These are phyloP conservation scores for Volvox carteri DNA, from an alignment of 163 green algal genomes.

Conservation along the genomic window DNA sequence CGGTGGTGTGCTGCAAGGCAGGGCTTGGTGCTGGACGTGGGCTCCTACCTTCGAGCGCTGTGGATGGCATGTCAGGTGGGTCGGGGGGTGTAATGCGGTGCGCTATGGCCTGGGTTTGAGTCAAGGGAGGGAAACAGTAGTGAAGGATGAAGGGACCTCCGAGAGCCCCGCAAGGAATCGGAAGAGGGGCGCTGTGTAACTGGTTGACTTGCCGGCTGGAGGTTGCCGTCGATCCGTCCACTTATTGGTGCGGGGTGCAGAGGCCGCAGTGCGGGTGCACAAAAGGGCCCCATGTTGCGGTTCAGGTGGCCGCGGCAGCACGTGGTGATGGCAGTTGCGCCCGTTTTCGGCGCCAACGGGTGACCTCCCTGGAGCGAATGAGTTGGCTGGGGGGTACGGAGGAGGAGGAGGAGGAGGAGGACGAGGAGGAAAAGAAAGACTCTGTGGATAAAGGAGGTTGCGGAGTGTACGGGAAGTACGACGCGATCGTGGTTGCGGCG, in stretches of 20 bases:
- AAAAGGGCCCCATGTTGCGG: too few species aligned
- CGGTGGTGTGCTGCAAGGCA: not conserved
- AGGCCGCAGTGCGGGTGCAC: too few species aligned
- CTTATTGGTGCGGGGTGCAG: too few species aligned
- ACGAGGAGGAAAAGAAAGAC: not conserved
- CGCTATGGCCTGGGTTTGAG: too few species aligned
- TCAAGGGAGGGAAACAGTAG: too few species aligned
- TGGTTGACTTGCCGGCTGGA: too few species aligned
- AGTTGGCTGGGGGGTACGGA: not conserved
- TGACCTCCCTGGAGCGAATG: constrained; percentile 59
- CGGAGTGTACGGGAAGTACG: constrained; percentile 56
- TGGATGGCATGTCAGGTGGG: constrained; percentile 80
- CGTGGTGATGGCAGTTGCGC: constrained; percentile 52
- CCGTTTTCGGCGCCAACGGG: constrained; percentile 50
- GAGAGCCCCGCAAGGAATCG: too few species aligned
- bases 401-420: not conserved
- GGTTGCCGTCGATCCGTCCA: too few species aligned
- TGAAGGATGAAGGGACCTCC: too few species aligned
- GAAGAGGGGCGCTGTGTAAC: too few species aligned
- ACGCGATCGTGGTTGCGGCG: constrained; percentile 76
- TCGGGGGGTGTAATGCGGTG: constrained; percentile 39
- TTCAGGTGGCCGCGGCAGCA: constrained; percentile 21
- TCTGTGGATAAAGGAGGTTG: not conserved
- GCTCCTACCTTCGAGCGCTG: constrained; percentile 75
- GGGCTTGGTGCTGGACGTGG: constrained; percentile 75